A percentile compares a stretch with the other conserved stretches of the same genome.
Evolutionary conservation across 441 rosid genomes (phyloP).

Genomic region (Croton setiger): DNA sequence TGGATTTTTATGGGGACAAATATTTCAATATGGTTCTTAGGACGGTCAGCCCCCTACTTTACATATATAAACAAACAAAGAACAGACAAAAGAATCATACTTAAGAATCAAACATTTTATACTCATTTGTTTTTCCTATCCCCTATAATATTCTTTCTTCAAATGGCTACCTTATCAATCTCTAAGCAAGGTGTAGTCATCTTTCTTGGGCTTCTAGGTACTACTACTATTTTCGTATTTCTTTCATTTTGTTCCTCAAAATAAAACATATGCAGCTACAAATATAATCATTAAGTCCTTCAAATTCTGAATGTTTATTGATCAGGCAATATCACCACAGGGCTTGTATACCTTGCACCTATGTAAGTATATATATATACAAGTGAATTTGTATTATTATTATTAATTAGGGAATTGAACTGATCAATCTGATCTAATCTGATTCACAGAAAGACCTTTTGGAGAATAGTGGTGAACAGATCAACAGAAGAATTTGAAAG

Average conservation of each 20-base stretch:
- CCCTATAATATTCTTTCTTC: not conserved
- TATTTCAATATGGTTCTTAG: no score
- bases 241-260: not conserved
- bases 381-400: not conserved
- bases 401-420: not conserved
- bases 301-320: not conserved
- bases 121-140: no score
- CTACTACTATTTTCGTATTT: not conserved
- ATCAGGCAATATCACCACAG: slow-evolving; percentile 58
- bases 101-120: no score
- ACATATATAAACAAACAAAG: no score
- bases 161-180: not conserved
- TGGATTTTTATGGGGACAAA: no score
- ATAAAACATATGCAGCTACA: no score
- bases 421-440: not conserved
- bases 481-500: slow-evolving; percentile 61
- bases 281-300: not conserved
- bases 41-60: no score
- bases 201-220: slow-evolving; percentile 45
- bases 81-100: no score
- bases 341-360: slow-evolving; percentile 53
- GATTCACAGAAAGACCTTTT: slow-evolving; percentile 43
- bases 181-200: slow-evolving; percentile 25
- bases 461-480: slow-evolving; percentile 45
- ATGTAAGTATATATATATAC: slow-evolving; percentile 29